phyloP scores from a whole-genome alignment of 441 rosid genomes.

The Gossypium davidsonii region DNA sequence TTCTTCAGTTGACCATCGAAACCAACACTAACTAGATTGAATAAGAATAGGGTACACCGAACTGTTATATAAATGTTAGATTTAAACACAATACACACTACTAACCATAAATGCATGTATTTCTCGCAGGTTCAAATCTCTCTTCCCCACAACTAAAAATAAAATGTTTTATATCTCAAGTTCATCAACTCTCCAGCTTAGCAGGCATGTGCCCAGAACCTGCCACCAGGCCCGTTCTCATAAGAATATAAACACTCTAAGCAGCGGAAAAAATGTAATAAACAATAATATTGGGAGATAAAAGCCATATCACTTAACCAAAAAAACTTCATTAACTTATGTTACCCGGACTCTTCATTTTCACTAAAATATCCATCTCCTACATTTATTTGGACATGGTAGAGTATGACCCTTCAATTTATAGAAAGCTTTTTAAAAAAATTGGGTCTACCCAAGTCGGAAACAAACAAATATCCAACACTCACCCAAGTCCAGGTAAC shows the following conservation, averaged over 20 bases:
- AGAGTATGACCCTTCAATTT: not conserved
- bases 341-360: not conserved
- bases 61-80: no score
- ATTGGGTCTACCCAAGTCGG: not conserved
- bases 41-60: no score
- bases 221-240: constrained; percentile 12
- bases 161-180: not conserved
- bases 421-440: not conserved
- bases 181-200: not conserved
- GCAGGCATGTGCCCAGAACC: constrained; percentile 3
- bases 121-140: not conserved
- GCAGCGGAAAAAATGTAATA: not conserved
- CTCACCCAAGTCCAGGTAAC: not conserved
- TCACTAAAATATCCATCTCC: not conserved
- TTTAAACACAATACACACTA: no score
- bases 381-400: not conserved
- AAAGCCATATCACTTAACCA: no score
- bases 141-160: not conserved
- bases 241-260: not conserved
- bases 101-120: no score
- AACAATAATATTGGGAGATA: not conserved
- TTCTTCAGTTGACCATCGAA: no score
- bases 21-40: no score
- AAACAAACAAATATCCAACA: not conserved
- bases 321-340: not conserved